Evolutionary conservation across 495 filamentous ascomycete species (phyloP).

Genomic region (Podospora conica): DNA sequence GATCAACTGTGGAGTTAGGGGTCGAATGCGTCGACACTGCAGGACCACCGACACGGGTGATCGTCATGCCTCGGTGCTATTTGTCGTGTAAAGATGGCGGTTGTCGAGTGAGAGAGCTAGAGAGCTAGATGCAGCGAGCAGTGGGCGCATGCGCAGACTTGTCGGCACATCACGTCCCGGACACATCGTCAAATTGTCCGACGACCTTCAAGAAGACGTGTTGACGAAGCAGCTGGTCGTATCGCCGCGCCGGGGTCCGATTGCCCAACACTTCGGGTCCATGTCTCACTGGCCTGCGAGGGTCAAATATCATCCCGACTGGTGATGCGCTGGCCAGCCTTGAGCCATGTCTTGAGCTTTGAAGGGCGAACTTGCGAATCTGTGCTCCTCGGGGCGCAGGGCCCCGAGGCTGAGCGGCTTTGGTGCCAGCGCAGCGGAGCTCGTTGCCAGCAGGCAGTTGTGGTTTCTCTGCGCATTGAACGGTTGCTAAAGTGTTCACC

Average conservation of each 20-base stretch:
- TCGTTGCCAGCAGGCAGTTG: neutral
- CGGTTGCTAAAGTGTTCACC: no score
- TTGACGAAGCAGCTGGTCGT: neutral
- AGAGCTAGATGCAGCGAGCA: neutral
- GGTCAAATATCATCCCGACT: constrained; percentile 4
- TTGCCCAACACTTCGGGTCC: neutral
- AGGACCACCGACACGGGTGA: neutral
- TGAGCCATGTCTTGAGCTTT: no score
- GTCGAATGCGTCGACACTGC: neutral
- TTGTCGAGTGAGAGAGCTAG: neutral
- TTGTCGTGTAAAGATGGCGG: neutral
- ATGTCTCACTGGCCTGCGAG: neutral
- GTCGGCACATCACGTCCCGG: neutral
- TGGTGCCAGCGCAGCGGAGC: neutral
- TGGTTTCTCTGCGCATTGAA: no score
- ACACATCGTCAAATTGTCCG: neutral
- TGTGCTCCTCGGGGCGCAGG: no score
- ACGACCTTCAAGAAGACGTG: neutral
- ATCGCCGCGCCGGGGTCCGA: neutral
- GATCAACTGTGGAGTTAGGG: neutral
- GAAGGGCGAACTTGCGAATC: neutral
- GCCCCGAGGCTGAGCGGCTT: neutral
- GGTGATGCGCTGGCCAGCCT: constrained; percentile 5
- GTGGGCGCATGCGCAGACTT: neutral
- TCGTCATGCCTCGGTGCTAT: neutral